Conservation (phyloP, 2,329 filamentous ascomycete species). For the Cladophialophora yegresii region DNA sequence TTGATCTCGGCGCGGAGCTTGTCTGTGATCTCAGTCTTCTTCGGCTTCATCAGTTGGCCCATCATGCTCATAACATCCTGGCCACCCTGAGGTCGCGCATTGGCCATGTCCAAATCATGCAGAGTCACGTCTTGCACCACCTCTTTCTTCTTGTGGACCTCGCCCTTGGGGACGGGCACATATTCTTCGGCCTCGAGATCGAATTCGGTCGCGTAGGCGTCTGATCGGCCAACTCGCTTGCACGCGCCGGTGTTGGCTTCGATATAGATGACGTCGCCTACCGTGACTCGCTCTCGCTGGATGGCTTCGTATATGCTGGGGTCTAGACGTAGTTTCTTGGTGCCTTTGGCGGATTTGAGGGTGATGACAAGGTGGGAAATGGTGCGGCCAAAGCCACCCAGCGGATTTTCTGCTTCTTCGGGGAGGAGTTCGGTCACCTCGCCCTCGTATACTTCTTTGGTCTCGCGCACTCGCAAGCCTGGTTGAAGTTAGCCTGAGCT, state of each 20-base stretch:
- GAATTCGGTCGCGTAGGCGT: conserved; percentile 97
- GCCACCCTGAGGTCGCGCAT: conserved; percentile 89
- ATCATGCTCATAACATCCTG: conserved; percentile 99
- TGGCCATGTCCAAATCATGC: conserved; percentile 94
- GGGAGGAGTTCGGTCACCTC: conserved; percentile 97
- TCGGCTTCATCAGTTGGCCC: conserved; percentile 99
- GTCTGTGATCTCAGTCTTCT: conserved; percentile 99
- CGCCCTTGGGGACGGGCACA: conserved; percentile 96
- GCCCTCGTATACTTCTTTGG: conserved; percentile 98
- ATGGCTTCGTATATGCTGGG: conserved; percentile 99
- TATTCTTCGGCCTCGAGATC: conserved; percentile 99
- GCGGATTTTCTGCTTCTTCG: conserved; percentile 95
- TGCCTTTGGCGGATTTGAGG: conserved; percentile 90
- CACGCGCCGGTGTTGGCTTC: conserved; percentile 98
- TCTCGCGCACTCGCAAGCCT: conserved; percentile 90
- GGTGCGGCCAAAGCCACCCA: conserved; percentile 95
- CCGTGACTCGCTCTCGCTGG: conserved; percentile 93
- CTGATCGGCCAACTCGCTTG: conserved; percentile 92
- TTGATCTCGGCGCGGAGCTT: conserved; percentile 96
- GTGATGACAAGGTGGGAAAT: conserved; percentile 95
- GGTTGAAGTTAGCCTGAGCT: conserved; percentile 10
- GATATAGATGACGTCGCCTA: conserved; percentile 98
- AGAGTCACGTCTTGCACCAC: conserved; percentile 98
- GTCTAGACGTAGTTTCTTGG: conserved; percentile 95
- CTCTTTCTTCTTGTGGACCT: conserved; percentile 99